These are phyloP conservation scores for Neospermospora avenae DNA, from an alignment of 2,329 filamentous ascomycete species.

Conservation along the genomic window DNA sequence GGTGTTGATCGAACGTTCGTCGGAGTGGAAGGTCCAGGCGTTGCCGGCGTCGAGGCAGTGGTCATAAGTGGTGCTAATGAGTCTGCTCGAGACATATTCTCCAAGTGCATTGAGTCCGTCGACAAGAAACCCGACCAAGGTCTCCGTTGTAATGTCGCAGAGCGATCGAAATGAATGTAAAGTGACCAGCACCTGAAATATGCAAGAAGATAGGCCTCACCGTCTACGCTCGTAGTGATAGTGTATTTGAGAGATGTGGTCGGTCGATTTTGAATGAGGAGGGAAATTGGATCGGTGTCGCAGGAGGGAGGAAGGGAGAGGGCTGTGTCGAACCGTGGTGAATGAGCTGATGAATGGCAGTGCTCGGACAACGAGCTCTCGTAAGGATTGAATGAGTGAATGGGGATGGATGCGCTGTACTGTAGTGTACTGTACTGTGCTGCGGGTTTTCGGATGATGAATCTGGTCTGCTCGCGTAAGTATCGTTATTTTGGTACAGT, in stretches of 20 bases:
- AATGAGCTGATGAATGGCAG: background rate
- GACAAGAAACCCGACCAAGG: too few relatives aligned
- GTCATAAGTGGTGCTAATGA: constrained; percentile 28
- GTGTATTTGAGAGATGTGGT: background rate
- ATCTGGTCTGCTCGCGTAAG: background rate
- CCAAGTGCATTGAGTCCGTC: constrained; percentile 3
- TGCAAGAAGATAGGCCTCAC: too few relatives aligned
- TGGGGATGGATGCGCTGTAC: background rate
- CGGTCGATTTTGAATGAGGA: background rate
- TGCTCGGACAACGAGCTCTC: background rate
- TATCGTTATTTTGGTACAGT: too few relatives aligned
- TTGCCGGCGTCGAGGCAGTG: constrained; percentile 33
- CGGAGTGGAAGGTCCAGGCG: constrained; percentile 35
- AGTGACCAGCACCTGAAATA: background rate
- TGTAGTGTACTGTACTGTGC: background rate
- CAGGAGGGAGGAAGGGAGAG: too few relatives aligned
- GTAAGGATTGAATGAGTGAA: background rate
- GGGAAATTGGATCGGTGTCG: background rate
- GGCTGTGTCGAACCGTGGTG: background rate
- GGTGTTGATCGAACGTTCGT: constrained; percentile 26
- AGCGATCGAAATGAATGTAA: background rate
- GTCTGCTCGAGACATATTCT: constrained; percentile 15
- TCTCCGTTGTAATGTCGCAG: background rate
- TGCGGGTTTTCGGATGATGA: background rate
- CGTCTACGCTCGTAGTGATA: too few relatives aligned